Evolutionary conservation across 768 basidiomycete species (phyloP), one percentile per base, ranked within the genome.

Genomic region (Lanmaoa pseudosensibilis): DNA sequence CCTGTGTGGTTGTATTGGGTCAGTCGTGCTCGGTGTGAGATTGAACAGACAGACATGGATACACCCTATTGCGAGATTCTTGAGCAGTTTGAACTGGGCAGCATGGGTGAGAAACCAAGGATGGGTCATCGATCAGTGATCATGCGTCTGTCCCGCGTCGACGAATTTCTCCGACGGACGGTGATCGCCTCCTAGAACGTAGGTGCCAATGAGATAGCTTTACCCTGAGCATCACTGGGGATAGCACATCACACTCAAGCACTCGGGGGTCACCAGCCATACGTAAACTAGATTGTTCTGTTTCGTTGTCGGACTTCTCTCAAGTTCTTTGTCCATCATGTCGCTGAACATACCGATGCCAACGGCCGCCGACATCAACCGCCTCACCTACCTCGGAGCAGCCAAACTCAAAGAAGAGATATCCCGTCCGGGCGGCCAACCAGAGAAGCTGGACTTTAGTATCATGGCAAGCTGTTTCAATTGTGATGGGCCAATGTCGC

Each of bases 1-100:
- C 62, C 86, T 89, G 58, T 83, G 58, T 32, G 25, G 30, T 48
- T 34, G 23, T 39, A 33, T 25, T 32, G 16, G 15, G 21, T 63
- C 44, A 62, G 50, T n/a, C n/a, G 48, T 38, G 21, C 38, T 21
- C 38, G 8, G 16, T 18, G 13, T 43, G 45, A 32, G 39, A 49
- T 18, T 21, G 36, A 25, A 52, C 38, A 27, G 30, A 60, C 69
- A 21, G 46, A 72, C 71, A 49, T 73, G 72, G 21, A 64, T 41
- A 55, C 70, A 64, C 21, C 72, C 67, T 6, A 61, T 48, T 52
- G 61, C 52, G 23, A 74, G 30, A 23, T 48, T 60, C 48, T 58
- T 73, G 8, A 70, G 37, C 36, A 56, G 33, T 41, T 43, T 54
- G 43, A 62, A n/a, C 32, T 40, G 63, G 27, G 45, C n/a, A 39